Evolutionary conservation across 1,284 basidiomycete species (phyloP).

Genomic region (Cutaneotrichosporon cyanovorans): DNA sequence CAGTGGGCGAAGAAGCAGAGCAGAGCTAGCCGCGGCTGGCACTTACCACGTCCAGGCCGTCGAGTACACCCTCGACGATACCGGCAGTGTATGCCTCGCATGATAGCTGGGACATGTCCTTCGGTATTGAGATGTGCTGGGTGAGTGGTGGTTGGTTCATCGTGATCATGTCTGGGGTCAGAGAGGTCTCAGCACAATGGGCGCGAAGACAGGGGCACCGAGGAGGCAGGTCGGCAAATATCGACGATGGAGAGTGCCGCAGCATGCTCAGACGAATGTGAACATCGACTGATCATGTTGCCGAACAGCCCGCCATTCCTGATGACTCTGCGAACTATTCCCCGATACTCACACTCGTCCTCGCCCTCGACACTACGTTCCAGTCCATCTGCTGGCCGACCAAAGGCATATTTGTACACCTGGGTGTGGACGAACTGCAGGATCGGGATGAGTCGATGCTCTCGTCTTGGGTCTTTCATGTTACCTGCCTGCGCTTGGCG

Average conservation of each 20-base stretch:
- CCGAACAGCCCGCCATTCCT: too few relatives aligned
- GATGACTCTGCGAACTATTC: too few relatives aligned
- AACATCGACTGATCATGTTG: too few relatives aligned
- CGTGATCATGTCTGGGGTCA: constrained; percentile 82
- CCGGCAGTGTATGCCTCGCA: constrained; percentile 96
- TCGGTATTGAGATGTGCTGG: constrained; percentile 83
- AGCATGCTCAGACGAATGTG: too few relatives aligned
- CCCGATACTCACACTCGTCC: constrained; percentile 75
- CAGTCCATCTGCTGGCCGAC: constrained; percentile 83
- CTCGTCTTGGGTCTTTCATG: constrained; percentile 65
- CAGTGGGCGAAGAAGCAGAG: background rate
- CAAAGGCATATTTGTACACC: constrained; percentile 90
- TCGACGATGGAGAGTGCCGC: too few relatives aligned
- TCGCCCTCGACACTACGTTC: constrained; percentile 92
- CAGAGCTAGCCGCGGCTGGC: too few relatives aligned
- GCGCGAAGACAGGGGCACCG: too few relatives aligned
- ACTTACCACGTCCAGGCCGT: constrained; percentile 87
- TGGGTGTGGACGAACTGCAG: constrained; percentile 87
- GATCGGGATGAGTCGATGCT: constrained; percentile 76
- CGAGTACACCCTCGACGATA: constrained; percentile 92
- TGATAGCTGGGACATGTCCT: constrained; percentile 85
- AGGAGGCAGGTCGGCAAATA: too few relatives aligned
- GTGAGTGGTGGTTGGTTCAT: constrained; percentile 92
- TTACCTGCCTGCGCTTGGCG: constrained; percentile 39
- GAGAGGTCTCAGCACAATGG: background rate